Conservation (phyloP, 129 eudicot genomes). For the Flaveria robusta region DNA sequence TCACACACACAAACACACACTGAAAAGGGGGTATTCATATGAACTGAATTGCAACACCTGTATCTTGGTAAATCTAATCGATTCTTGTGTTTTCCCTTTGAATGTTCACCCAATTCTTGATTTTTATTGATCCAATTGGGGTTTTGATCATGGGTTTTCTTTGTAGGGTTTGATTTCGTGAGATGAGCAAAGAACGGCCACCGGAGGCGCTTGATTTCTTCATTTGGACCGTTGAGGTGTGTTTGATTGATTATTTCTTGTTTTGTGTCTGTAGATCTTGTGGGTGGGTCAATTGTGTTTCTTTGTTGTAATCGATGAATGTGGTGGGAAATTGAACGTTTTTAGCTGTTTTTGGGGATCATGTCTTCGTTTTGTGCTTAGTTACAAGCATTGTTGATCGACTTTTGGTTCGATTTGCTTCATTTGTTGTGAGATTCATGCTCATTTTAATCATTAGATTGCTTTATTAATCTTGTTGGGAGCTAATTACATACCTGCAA, state of each 20-base stretch:
- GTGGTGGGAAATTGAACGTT: not conserved
- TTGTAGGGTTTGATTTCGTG: slow-evolving; percentile 20
- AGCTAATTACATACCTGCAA: not conserved
- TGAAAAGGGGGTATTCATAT: not conserved
- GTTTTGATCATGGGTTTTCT: not conserved
- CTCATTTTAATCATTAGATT: too few species aligned
- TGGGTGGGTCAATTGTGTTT: not conserved
- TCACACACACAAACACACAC: not conserved
- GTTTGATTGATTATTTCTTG: not conserved
- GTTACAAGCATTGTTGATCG: too few species aligned
- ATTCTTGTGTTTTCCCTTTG: not conserved
- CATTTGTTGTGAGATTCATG: too few species aligned
- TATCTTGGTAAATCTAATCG: not conserved
- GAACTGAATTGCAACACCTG: not conserved
- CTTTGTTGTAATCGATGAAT: not conserved
- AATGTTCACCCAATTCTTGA: not conserved
- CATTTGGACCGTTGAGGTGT: slow-evolving; percentile 83
- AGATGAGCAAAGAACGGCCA: slow-evolving; percentile 60
- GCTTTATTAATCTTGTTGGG: not conserved
- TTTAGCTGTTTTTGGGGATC: not conserved
- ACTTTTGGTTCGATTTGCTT: too few species aligned
- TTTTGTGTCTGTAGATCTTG: not conserved
- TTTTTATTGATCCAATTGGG: not conserved
- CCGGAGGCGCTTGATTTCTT: slow-evolving; percentile 88
- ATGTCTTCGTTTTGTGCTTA: not conserved